phyloP scores from a whole-genome alignment of 495 filamentous ascomycete species.

The Penicillium goetzii region DNA sequence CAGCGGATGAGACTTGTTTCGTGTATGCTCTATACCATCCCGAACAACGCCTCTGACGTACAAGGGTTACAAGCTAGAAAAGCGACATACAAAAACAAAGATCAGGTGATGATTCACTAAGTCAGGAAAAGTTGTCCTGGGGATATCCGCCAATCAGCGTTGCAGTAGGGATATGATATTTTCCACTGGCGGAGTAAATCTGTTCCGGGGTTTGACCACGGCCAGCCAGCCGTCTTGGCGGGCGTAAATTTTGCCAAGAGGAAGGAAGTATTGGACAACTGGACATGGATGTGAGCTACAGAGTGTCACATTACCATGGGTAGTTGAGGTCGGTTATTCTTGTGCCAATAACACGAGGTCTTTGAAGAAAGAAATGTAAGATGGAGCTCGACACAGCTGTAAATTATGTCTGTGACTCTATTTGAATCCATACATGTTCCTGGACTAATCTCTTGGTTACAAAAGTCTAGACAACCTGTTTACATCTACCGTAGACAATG shows the following conservation, averaged over 20 bases:
- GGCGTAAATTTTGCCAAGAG: not conserved
- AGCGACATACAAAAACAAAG: not conserved
- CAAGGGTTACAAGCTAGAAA: not conserved
- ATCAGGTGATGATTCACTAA: not conserved
- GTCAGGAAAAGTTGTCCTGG: not conserved
- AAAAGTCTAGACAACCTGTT: no score
- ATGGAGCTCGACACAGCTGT: not conserved
- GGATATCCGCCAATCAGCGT: conserved; percentile 15
- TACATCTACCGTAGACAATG: no score
- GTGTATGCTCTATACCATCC: not conserved
- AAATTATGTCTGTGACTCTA: not conserved
- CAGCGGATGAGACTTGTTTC: not conserved
- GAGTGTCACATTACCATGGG: not conserved
- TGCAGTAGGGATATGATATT: conserved; percentile 23
- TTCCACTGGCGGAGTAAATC: conserved; percentile 27
- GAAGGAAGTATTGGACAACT: no score
- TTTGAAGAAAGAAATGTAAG: not conserved
- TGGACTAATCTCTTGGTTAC: no score
- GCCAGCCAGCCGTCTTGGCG: not conserved
- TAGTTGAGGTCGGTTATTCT: not conserved
- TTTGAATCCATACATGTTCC: no score
- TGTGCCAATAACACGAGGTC: not conserved
- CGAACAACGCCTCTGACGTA: not conserved
- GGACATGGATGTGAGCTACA: no score
- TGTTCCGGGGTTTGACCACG: conserved; percentile 17